A percentile compares a stretch with the other conserved stretches of the same genome.
phyloP scores from a whole-genome alignment of 352 stramenopile genomes.

The Thalassiosira exigua region DNA sequence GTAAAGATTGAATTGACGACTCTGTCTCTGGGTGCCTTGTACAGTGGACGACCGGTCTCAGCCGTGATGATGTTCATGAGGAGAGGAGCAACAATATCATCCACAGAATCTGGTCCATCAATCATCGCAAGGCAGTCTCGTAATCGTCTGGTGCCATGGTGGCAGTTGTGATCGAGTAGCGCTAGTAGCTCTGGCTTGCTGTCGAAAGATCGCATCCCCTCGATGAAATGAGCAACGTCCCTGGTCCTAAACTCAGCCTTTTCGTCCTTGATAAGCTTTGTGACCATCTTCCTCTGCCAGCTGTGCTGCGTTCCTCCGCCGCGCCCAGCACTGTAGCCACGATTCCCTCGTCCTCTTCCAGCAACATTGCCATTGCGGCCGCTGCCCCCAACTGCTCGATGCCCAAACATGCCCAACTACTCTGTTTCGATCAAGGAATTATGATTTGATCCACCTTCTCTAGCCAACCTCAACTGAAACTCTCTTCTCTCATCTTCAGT shows the following conservation, averaged over 20 bases:
- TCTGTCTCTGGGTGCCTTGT: constrained; percentile 32
- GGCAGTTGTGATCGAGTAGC: constrained; percentile 38
- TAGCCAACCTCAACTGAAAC: too few species aligned
- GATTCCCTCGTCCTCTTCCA: not conserved
- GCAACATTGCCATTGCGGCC: not conserved
- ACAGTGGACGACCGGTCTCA: constrained; percentile 52
- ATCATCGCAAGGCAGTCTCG: constrained; percentile 52
- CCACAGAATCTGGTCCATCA: constrained; percentile 23
- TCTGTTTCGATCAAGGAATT: not conserved
- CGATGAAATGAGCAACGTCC: constrained; percentile 39
- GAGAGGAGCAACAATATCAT: constrained; percentile 45
- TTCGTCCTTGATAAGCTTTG: constrained; percentile 53
- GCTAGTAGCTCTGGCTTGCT: constrained; percentile 54
- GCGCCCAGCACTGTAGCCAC: not conserved
- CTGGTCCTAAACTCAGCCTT: constrained; percentile 27
- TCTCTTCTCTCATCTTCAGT: too few species aligned
- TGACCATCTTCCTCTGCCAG: constrained; percentile 46
- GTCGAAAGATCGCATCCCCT: constrained; percentile 60
- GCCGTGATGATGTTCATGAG: constrained; percentile 43
- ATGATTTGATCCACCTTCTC: too few species aligned
- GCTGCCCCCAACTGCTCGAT: not conserved
- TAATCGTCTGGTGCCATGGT: constrained; percentile 39
- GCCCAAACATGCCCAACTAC: not conserved
- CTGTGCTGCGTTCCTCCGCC: constrained; percentile 1
- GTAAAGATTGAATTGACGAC: constrained; percentile 41